These are phyloP conservation scores for Microstroma glucosiphilum DNA, from an alignment of 1,284 basidiomycete genomes.

Conservation along the genomic window DNA sequence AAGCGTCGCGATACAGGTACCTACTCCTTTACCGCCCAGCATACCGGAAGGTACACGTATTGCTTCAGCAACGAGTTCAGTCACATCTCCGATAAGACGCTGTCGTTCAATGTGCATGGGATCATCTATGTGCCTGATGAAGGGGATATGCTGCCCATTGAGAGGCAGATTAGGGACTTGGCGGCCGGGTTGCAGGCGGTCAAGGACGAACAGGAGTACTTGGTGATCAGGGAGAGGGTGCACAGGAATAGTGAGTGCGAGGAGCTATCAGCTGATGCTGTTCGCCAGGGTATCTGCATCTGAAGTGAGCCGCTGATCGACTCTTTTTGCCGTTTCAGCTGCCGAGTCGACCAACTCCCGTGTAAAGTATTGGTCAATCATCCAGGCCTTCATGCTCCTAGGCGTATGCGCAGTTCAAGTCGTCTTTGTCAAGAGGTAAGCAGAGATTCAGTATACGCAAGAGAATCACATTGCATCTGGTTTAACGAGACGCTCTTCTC, in stretches of 20 bases:
- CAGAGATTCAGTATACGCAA: neutral
- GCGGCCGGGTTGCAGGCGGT: slow-evolving; percentile 77
- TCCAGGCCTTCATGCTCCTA: slow-evolving; percentile 80
- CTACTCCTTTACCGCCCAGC: slow-evolving; percentile 74
- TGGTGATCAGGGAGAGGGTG: slow-evolving; percentile 83
- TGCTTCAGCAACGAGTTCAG: slow-evolving; percentile 99
- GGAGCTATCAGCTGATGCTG: neutral
- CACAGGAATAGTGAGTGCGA: slow-evolving; percentile 72
- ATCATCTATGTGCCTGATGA: slow-evolving; percentile 86
- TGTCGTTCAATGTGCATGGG: slow-evolving; percentile 99
- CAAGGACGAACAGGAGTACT: slow-evolving; percentile 98
- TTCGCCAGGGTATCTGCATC: neutral
- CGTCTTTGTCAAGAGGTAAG: slow-evolving; percentile 78
- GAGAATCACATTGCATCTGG: neutral
- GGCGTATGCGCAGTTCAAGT: slow-evolving; percentile 92
- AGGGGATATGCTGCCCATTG: slow-evolving; percentile 69
- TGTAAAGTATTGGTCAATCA: slow-evolving; percentile 98
- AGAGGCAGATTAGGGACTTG: slow-evolving; percentile 86
- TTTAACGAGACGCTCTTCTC: neutral
- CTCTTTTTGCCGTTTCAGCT: slow-evolving; percentile 34
- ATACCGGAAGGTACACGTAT: slow-evolving; percentile 82
- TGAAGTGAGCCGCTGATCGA: slow-evolving; percentile 10
- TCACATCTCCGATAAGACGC: slow-evolving; percentile 84
- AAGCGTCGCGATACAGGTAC: slow-evolving; percentile 83
- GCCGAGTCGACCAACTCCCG: slow-evolving; percentile 67